phyloP scores from a whole-genome alignment of 495 filamentous ascomycete species.

The Aspergillus homomorphus region DNA sequence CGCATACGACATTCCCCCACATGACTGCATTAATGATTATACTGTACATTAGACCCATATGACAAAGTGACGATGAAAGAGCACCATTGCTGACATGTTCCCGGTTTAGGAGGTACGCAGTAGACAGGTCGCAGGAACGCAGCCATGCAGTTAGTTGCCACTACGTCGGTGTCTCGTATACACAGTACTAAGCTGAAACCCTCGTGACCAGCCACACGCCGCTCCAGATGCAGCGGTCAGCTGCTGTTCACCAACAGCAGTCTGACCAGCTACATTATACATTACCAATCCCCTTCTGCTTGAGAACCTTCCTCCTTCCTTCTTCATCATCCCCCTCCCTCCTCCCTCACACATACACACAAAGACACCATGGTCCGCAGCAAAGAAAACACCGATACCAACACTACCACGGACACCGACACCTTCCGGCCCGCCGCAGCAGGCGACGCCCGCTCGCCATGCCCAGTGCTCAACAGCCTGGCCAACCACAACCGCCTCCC shows the following conservation, averaged over 20 bases:
- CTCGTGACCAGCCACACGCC: neutral
- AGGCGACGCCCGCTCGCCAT: conserved; percentile 14
- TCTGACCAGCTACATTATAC: neutral
- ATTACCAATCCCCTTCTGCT: too few species aligned
- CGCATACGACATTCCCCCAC: neutral
- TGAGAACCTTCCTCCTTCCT: neutral
- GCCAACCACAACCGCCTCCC: conserved; percentile 19
- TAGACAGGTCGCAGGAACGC: neutral
- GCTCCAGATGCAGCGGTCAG: neutral
- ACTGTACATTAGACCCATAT: neutral
- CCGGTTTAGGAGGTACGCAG: neutral
- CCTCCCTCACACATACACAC: neutral
- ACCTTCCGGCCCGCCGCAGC: conserved; percentile 6
- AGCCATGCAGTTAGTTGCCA: too few species aligned
- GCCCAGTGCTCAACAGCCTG: conserved; percentile 19
- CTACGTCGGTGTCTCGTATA: neutral
- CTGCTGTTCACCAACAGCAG: neutral
- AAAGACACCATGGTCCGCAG: neutral
- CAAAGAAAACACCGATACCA: too few species aligned
- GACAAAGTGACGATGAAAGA: neutral
- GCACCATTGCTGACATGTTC: neutral
- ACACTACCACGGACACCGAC: too few species aligned
- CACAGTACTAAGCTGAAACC: neutral
- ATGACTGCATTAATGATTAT: neutral
- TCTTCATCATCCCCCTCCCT: neutral